A percentile compares a stretch with the other conserved stretches of the same genome.
Evolutionary conservation across 2,329 filamentous ascomycete species (phyloP).

Genomic region (Penicillium polonicum): DNA sequence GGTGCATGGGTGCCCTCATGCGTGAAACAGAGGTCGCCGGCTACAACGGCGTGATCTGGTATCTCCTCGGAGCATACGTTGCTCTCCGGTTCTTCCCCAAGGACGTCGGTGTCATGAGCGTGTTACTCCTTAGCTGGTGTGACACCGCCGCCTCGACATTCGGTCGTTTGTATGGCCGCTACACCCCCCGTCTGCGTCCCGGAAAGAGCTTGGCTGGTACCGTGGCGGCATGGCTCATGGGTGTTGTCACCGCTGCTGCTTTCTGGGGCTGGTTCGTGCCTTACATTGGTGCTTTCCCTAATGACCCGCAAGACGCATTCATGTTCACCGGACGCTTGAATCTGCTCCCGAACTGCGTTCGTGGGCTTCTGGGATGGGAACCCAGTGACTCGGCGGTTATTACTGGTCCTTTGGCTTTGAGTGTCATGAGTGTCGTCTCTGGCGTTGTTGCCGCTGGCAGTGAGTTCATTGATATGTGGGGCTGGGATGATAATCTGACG

Average conservation of each 20-base stretch:
- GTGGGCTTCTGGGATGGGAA: slow-evolving; percentile 60
- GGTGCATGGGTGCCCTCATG: slow-evolving; percentile 84
- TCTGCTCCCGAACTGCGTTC: slow-evolving; percentile 60
- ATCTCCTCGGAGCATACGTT: slow-evolving; percentile 84
- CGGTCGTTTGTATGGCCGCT: slow-evolving; percentile 81
- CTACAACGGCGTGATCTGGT: slow-evolving; percentile 97
- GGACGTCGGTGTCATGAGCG: slow-evolving; percentile 84
- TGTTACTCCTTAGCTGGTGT: slow-evolving; percentile 93
- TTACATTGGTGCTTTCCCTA: slow-evolving; percentile 62
- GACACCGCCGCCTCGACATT: slow-evolving; percentile 96
- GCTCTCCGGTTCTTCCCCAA: slow-evolving; percentile 88
- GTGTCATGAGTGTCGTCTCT: slow-evolving; percentile 78
- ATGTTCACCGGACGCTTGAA: slow-evolving; percentile 77
- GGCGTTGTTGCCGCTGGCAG: slow-evolving; percentile 86
- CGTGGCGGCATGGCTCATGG: slow-evolving; percentile 76
- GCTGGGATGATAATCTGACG: slow-evolving; percentile 96
- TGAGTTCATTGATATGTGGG: slow-evolving; percentile 86
- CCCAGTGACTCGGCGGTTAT: slow-evolving; percentile 56
- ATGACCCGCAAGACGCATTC: slow-evolving; percentile 68
- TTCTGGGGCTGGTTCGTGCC: slow-evolving; percentile 90
- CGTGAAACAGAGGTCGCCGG: slow-evolving; percentile 90
- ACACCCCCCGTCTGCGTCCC: slow-evolving; percentile 78
- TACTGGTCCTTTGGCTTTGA: slow-evolving; percentile 69
- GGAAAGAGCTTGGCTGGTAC: slow-evolving; percentile 93
- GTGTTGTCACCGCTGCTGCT: slow-evolving; percentile 74